These are phyloP conservation scores for Vitis cinerea DNA, from an alignment of 164 flowering plant species.

Conservation along the genomic window DNA sequence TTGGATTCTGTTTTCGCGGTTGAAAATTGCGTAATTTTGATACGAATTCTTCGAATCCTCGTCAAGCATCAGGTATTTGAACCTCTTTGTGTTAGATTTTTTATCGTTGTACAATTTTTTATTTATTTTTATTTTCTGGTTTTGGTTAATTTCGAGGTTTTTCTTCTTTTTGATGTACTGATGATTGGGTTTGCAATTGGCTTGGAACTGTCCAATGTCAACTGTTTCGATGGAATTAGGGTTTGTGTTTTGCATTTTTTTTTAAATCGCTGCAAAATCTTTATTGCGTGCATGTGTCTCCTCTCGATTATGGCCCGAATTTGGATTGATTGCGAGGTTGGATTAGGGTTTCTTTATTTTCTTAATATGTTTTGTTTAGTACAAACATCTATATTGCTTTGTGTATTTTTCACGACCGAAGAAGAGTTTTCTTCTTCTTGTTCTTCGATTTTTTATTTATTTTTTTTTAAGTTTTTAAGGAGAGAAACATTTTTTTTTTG, in stretches of 20 bases:
- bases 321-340: no score
- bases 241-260: background rate
- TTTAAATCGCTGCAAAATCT: background rate
- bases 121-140: background rate
- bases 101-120: background rate
- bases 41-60: background rate
- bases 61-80: background rate
- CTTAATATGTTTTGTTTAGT: no score
- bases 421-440: no score
- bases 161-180: background rate
- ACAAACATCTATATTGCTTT: no score
- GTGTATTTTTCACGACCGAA: no score
- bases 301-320: background rate
- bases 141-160: conserved; percentile 4
- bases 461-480: no score
- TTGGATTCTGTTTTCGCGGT: background rate
- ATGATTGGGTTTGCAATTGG: background rate
- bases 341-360: no score
- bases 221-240: background rate
- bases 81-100: background rate
- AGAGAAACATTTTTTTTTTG: no score
- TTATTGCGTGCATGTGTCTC: background rate
- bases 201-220: background rate
- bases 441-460: no score
- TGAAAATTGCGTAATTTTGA: background rate